These are phyloP conservation scores for Fusarium scirpi DNA, from an alignment of 2,329 filamentous ascomycete genomes.

Conservation along the genomic window DNA sequence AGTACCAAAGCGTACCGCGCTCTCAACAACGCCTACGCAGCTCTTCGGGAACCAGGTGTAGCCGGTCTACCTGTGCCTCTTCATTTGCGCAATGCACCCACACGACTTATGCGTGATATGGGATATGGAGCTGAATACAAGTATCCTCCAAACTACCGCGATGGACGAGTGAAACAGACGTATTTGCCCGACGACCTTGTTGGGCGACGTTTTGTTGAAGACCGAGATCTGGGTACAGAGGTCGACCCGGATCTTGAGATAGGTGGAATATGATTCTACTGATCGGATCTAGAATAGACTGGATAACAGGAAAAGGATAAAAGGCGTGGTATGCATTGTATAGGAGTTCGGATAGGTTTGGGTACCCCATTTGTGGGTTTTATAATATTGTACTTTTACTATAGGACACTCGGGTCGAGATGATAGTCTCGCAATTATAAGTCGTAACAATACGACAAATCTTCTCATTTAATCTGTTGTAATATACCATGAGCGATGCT, in stretches of 20 bases:
- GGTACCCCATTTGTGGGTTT: slow-evolving; percentile 6
- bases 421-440: slow-evolving; percentile 21
- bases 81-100: slow-evolving; percentile 92
- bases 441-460: slow-evolving; percentile 21
- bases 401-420: slow-evolving; percentile 10
- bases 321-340: slow-evolving; percentile 20
- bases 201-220: slow-evolving; percentile 81
- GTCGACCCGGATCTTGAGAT: slow-evolving; percentile 76
- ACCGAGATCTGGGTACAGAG: slow-evolving; percentile 80
- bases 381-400: slow-evolving; percentile 21
- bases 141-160: slow-evolving; percentile 90
- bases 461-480: not conserved
- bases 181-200: slow-evolving; percentile 85
- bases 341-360: slow-evolving; percentile 24
- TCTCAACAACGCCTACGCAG: slow-evolving; percentile 81
- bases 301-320: slow-evolving; percentile 6
- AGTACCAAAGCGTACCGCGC: slow-evolving; percentile 88
- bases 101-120: slow-evolving; percentile 90
- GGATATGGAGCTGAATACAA: slow-evolving; percentile 94
- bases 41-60: slow-evolving; percentile 84
- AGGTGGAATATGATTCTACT: slow-evolving; percentile 40
- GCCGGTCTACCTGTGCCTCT: slow-evolving; percentile 85
- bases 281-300: not conserved
- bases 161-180: slow-evolving; percentile 85
- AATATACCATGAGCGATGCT: not conserved